Base-by-base conservation (phyloP, 257 asterid species). In the Fraxinus anomala region DNA sequence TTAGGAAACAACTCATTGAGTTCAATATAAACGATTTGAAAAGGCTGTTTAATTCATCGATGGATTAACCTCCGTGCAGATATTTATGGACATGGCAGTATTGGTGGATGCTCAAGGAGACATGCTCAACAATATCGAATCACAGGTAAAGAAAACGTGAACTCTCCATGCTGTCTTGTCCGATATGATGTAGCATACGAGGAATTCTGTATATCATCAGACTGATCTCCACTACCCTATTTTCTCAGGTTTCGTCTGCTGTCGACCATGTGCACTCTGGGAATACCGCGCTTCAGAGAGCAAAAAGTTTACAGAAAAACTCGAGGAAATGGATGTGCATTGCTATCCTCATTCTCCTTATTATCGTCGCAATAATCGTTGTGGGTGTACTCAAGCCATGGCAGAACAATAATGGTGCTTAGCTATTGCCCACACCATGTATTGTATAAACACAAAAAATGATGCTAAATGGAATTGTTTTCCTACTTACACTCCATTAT, bases 51-150 rank as follows among this genome's bases (percentile, higher is more conserved):
- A 16, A 49, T 49, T 49, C 61, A 49, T 49, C 61, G 4, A 49
- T 17, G 7, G 31, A 0, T 44, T 68, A 31, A 77, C 68, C 77
- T 68, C 42, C 10, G 19, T 82, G 82, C 88, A 96, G 99, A 83
- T 96, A 86, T 96, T 93, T 83, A 42, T 96, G 76, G 99, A 96
- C 90, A 93, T 96, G 98, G 99, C 99, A 0, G 98, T 96, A 28
- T 86, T 93, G 82, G 99, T 96, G 74, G 97, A 96, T 65, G 97
- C 97, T 81, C 99, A 96, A 89, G 99, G 99, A 24, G 98, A 96
- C 85, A 83, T 96, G 97, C 97, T 96, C 66, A 92, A 96, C 85
- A 92, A 96, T 88, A 96, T 96, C 33, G 99, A 96, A 84, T 88
- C 98, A 30, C 99, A 96, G 94, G 98, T 96, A 89, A 84, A 69